Conservation (phyloP, 164 flowering plant genomes). For the Saururus chinensis region DNA sequence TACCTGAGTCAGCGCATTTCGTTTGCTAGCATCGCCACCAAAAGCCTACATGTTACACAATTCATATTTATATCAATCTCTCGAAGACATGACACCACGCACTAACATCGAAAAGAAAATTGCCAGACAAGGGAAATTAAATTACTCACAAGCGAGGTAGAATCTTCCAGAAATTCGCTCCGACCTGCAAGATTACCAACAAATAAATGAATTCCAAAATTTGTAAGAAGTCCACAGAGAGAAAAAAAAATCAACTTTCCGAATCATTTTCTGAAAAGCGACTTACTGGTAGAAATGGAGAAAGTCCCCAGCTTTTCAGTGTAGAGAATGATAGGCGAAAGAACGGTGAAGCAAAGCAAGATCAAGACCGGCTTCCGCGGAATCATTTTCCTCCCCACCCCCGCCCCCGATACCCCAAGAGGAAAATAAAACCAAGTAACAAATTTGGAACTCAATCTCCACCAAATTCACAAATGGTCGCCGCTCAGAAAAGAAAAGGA, state of each 20-base stretch:
- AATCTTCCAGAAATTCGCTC: conserved; percentile 48
- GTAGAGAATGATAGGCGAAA: conserved; percentile 74
- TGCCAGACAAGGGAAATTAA: background rate
- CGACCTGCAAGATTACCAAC: conserved; percentile 32
- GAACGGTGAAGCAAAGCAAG: conserved; percentile 54
- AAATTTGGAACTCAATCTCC: background rate
- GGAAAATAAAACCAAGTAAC: background rate
- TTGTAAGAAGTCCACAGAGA: background rate
- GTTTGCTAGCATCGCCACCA: conserved; percentile 11
- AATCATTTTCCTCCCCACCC: conserved; percentile 14
- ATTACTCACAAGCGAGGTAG: conserved; percentile 50
- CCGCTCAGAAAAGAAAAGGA: background rate
- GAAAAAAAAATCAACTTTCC: background rate
- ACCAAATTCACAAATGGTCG: background rate
- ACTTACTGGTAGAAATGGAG: conserved; percentile 29
- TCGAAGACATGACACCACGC: too few relatives aligned
- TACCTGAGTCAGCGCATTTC: conserved; percentile 76
- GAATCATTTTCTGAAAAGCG: background rate
- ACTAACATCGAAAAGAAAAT: background rate
- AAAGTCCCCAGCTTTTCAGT: conserved; percentile 51
- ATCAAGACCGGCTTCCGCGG: conserved; percentile 42
- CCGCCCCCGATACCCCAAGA: background rate
- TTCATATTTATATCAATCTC: too few relatives aligned
- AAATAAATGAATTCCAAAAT: background rate
- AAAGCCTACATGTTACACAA: conserved; percentile 6